Evolutionary conservation across 768 basidiomycete genomes (phyloP).

Genomic region (Termitomyces sp.): DNA sequence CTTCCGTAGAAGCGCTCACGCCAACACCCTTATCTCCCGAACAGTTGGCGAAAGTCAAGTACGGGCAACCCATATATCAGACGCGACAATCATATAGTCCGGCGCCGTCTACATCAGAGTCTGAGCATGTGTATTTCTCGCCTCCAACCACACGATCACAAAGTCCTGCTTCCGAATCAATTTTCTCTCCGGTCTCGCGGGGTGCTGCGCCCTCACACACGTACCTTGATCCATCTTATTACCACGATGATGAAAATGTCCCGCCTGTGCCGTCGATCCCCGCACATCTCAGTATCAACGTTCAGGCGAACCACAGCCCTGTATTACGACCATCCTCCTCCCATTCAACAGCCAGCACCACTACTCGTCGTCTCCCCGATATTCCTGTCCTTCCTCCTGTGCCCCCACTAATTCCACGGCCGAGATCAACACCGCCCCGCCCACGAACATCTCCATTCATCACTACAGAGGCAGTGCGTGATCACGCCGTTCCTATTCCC

Average conservation of each 20-base stretch:
- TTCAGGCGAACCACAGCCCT: slow-evolving; percentile 2
- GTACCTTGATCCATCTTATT: slow-evolving; percentile 40
- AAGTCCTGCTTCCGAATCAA: slow-evolving; percentile 49
- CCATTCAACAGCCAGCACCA: slow-evolving; percentile 6
- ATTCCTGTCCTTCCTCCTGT: slow-evolving; percentile 16
- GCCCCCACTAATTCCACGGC: slow-evolving; percentile 13
- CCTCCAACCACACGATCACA: slow-evolving; percentile 21
- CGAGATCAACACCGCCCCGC: slow-evolving; percentile 21
- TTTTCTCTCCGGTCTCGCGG: slow-evolving; percentile 36
- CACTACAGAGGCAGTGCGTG: not conserved
- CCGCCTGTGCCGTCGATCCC: slow-evolving; percentile 39
- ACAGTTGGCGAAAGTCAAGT: slow-evolving; percentile 39
- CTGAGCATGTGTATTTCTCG: slow-evolving; percentile 27
- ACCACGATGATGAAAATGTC: slow-evolving; percentile 21
- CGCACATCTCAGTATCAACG: slow-evolving; percentile 19
- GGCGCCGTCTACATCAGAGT: slow-evolving; percentile 23
- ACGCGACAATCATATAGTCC: slow-evolving; percentile 26
- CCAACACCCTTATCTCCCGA: slow-evolving; percentile 29
- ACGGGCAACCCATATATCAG: slow-evolving; percentile 38
- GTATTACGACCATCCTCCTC: slow-evolving; percentile 11
- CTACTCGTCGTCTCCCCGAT: slow-evolving; percentile 18
- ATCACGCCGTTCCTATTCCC: not conserved
- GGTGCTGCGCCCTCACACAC: slow-evolving; percentile 42
- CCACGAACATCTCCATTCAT: slow-evolving; percentile 10
- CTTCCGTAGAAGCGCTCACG: slow-evolving; percentile 27